Evolutionary conservation across 768 basidiomycete genomes (phyloP).

Genomic region (Leucosporidium creatinivorum): DNA sequence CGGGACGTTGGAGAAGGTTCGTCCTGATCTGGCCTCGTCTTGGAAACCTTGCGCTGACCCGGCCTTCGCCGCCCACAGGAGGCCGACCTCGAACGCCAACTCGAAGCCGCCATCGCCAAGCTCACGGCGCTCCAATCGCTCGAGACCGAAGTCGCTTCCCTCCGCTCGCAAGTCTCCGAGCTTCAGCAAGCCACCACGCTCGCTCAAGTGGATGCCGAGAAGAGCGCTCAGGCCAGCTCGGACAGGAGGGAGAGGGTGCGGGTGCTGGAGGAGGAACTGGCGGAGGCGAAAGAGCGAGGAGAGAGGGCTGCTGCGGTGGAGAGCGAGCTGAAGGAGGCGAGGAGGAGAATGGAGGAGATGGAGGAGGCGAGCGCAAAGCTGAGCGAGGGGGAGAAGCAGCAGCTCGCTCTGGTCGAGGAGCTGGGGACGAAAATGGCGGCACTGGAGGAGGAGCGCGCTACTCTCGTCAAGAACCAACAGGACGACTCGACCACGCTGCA

Average conservation of each 20-base stretch:
- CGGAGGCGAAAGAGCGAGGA: neutral
- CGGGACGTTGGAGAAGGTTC: conserved; percentile 7
- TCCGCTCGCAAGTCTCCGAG: conserved; percentile 61
- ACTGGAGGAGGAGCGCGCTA: neutral
- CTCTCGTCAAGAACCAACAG: neutral
- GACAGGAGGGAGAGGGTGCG: conserved; percentile 65
- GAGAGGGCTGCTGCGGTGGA: conserved; percentile 50
- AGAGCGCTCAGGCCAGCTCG: conserved; percentile 30
- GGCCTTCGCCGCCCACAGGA: neutral
- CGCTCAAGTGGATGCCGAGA: conserved; percentile 11
- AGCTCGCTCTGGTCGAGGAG: neutral
- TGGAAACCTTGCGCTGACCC: neutral
- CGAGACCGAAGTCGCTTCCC: conserved; percentile 67
- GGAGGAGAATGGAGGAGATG: conserved; percentile 64
- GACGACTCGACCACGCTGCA: neutral
- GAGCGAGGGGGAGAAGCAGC: neutral
- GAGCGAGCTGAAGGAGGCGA: conserved; percentile 69
- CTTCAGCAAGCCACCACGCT: neutral
- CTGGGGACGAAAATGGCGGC: conserved; percentile 4
- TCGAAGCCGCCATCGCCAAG: conserved; percentile 4
- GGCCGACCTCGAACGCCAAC: conserved; percentile 2
- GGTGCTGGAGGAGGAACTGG: conserved; percentile 2
- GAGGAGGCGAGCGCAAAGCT: conserved; percentile 51
- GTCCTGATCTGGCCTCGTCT: neutral
- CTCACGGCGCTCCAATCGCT: neutral